Base-by-base conservation (phyloP, 2,329 filamentous ascomycete genomes). In the Verticillium nonalfalfae region DNA sequence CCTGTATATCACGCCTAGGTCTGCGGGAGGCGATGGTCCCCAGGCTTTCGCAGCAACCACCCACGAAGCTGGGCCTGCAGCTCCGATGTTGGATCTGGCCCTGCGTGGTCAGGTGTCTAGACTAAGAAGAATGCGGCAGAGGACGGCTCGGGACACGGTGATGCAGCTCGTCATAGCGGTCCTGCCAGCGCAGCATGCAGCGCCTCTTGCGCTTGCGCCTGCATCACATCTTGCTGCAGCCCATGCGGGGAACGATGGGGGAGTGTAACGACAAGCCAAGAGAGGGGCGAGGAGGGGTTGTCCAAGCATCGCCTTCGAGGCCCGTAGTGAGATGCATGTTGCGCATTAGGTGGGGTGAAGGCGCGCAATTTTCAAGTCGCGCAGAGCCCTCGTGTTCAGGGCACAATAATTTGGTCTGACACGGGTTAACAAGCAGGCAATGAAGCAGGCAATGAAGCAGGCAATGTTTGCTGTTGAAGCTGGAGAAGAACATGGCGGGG, bases 111-210 rank as follows among this genome's bases (percentile, higher is more conserved):
- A 18, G 55, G 34, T 15, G 14, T 21, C 34, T 57, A 10, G n/a
- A 38, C 33, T 34, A 34, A 34, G 15, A 31, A 34, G 54, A 35
- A 35, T 33, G 33, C 55, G 55, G 33, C n/a, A 57, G 26, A 18
- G 34, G 34, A 18, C 15, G 10, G 55, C 55, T 36, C 57, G 36
- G 57, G 15, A 52, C 31, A 36, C 55, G 21, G 2, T 59, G 40
- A 40, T 59, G 57, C 52, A 52, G 39, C 58, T 63, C 58, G 63
- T 61, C 61, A 61, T 60, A 58, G 52, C 36, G 50, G 39, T 57
- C 36, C 61, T 66, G 64, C 64, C 64, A 66, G 59, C 64, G 59
- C 63, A 66, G 59, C 63, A 62, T 65, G 64, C 64, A 66, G 64
- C 58, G 34, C 45, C 45, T 52, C 45, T 2, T 31, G 26, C 26